Evolutionary conservation across 441 rosid genomes (phyloP), one percentile per base, ranked within the genome.

Genomic region (Euphorbia corollata): DNA sequence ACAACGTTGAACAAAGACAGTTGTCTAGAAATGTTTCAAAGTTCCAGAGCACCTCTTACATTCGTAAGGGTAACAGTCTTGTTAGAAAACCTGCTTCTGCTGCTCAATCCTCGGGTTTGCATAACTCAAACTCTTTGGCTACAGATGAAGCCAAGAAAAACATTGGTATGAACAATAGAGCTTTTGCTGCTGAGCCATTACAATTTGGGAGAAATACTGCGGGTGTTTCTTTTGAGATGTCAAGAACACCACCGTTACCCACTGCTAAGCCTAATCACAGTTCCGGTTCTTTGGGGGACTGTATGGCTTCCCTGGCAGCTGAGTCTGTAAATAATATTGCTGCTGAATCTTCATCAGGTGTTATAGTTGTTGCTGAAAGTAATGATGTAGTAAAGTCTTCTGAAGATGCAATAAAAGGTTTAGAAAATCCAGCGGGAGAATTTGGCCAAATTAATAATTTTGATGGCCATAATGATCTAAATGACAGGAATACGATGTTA

Each of bases 41-140:
- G 68, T 65, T 63, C 62, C 82, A 66, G 55, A 64, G 66, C 71
- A 80, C 85, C 62, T 80, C 90, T 56, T 94, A 94, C 67, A 73
- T 94, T 74, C 94, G 97, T 58, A 94, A 94, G 82, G 97, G 98
- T 69, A 94, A 88, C 78, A 91, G 96, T 76, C 92, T 94, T 80
- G 92, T 91, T 63, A 85, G 98, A 73, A 85, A 86, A 67, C 78
- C 92, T 63, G 61, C 76, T 55, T 81, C 63, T 58, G 75, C 86
- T 73, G 73, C 81, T 71, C 79, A 59, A 72, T 67, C 84, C 61
- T 80, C 73, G 67, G 73, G 74, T 71, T 61, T 82, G 54, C 77
- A 64, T 75, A 79, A 80, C 65, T 71, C 68, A 55, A 72, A 73
- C 73, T 67, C 85, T 63, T 78, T 57, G 45, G 77, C 64, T 68